phyloP scores from a whole-genome alignment of 495 filamentous ascomycete species.

The Neurospora hispaniola region DNA sequence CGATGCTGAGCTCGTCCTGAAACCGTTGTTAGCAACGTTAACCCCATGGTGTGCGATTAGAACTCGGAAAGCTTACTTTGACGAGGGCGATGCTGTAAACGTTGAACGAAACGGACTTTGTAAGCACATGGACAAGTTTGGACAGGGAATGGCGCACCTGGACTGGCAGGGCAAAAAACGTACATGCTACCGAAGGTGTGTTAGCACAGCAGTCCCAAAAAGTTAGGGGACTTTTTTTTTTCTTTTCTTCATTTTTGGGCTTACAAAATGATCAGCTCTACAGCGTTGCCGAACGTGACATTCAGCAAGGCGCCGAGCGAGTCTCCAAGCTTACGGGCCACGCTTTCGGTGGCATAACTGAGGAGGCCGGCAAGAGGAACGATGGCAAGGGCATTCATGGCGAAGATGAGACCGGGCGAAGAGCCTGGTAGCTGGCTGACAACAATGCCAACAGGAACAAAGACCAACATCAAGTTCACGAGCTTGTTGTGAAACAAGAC shows the following conservation, averaged over 20 bases:
- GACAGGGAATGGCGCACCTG: neutral
- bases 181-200: conserved; percentile 15
- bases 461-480: conserved; percentile 61
- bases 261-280: conserved; percentile 40
- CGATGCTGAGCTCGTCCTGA: conserved; percentile 76
- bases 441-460: conserved; percentile 70
- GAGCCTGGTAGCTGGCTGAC: conserved; percentile 37
- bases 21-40: conserved; percentile 20
- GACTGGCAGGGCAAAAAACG: conserved; percentile 9
- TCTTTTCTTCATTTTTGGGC: neutral
- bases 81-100: conserved; percentile 51
- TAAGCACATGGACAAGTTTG: neutral
- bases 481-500: conserved; percentile 60
- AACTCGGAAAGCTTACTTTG: conserved; percentile 36
- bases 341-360: conserved; percentile 70
- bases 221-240: neutral
- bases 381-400: conserved; percentile 77
- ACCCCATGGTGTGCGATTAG: neutral
- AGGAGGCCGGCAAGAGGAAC: conserved; percentile 73
- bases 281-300: conserved; percentile 82
- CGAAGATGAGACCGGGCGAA: conserved; percentile 46
- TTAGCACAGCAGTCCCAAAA: neutral
- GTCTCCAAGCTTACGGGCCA: conserved; percentile 67
- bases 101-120: conserved; percentile 9
- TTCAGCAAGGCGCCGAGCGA: conserved; percentile 75